These are phyloP conservation scores for Cyberlindnera maclurae DNA, from an alignment of 805 yeast species.

Conservation along the genomic window DNA sequence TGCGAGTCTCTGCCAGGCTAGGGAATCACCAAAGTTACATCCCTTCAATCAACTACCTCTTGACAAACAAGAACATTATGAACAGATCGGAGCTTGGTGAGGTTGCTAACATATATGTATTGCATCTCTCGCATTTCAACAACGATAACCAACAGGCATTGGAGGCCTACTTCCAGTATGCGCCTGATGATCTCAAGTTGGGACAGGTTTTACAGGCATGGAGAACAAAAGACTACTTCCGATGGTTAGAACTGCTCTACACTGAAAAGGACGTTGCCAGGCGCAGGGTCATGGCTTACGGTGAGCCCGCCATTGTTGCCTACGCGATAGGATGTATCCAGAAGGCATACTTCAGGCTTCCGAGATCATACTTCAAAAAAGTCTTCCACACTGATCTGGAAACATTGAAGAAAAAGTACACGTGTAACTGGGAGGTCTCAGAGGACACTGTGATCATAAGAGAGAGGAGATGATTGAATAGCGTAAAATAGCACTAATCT, in stretches of 20 bases:
- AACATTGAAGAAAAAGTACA: conserved; percentile 2
- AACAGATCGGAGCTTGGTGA: conserved; percentile 31
- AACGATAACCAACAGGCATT: conserved; percentile 14
- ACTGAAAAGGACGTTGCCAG: conserved; percentile 11
- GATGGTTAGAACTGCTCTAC: conserved; percentile 27
- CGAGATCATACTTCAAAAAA: conserved; percentile 8
- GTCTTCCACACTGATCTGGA: conserved; percentile 8
- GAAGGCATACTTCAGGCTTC: conserved; percentile 33
- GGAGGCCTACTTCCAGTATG: conserved; percentile 23
- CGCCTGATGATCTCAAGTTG: conserved; percentile 27
- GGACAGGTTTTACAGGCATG: conserved; percentile 27
- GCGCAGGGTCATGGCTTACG: conserved; percentile 35
- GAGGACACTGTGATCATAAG: conserved; percentile 11
- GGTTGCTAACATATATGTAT: conserved; percentile 32
- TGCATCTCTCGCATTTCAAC: conserved; percentile 33
- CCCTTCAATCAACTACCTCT: conserved; percentile 40
- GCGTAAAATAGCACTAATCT: neutral
- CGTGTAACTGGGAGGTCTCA: conserved; percentile 12
- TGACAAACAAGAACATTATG: conserved; percentile 18
- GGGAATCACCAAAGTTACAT: conserved; percentile 53
- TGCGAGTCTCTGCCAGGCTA: conserved; percentile 37
- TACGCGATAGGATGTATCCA: conserved; percentile 29
- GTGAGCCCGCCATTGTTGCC: conserved; percentile 27
- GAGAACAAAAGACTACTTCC: conserved; percentile 25
- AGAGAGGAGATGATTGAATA: conserved; percentile 1